These are phyloP conservation scores for Mentha longifolia DNA, from an alignment of 257 asterid genomes.

Conservation along the genomic window DNA sequence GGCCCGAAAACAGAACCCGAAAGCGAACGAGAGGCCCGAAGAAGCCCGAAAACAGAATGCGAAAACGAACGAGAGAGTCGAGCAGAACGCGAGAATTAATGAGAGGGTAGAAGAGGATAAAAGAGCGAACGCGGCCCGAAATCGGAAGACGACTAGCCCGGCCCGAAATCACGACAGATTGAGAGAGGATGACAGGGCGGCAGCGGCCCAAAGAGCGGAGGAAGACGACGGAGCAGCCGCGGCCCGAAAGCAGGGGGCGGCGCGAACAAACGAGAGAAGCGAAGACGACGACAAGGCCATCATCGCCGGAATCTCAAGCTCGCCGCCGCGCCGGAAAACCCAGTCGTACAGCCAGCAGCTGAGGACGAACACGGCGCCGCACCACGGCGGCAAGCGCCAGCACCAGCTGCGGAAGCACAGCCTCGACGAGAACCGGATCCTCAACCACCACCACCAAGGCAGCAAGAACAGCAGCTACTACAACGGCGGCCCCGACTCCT, in stretches of 20 bases:
- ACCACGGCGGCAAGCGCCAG: constrained; percentile 50
- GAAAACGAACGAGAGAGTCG: not conserved
- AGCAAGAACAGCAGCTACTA: constrained; percentile 27
- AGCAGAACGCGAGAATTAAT: not conserved
- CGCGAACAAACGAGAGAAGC: not conserved
- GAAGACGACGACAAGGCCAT: constrained; percentile 46
- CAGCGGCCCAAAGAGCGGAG: not conserved
- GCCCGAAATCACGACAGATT: no score
- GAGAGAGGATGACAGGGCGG: not conserved
- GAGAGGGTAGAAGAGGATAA: not conserved
- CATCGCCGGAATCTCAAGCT: constrained; percentile 45
- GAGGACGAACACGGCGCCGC: constrained; percentile 55
- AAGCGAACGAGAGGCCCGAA: not conserved
- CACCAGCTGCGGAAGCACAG: constrained; percentile 72
- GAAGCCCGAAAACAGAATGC: not conserved
- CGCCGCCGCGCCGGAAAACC: constrained; percentile 56
- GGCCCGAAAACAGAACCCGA: not conserved
- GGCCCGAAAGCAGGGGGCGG: no score
- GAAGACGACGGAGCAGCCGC: no score
- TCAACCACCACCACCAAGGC: constrained; percentile 32
- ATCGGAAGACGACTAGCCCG: not conserved
- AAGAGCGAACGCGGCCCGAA: not conserved
- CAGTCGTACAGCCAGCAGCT: constrained; percentile 70
- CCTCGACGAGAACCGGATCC: constrained; percentile 60
- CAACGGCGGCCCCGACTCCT: constrained; percentile 37